Conservation (phyloP, 345 rosid species). For the Fremontodendron californicum region DNA sequence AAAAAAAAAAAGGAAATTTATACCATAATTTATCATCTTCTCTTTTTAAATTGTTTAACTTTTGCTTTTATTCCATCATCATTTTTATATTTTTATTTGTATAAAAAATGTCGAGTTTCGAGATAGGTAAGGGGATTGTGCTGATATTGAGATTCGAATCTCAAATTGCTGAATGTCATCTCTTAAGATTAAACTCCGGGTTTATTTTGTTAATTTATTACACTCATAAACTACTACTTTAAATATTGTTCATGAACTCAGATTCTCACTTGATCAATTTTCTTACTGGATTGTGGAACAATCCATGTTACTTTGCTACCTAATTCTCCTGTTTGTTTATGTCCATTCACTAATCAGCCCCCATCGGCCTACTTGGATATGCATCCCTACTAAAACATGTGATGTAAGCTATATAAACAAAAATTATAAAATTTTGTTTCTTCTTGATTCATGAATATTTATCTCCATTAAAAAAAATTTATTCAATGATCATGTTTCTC, state of each 20-base stretch:
- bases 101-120: too few relatives aligned
- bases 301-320: conserved; percentile 18
- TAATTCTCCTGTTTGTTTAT: conserved; percentile 18
- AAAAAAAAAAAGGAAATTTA: too few relatives aligned
- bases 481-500: too few relatives aligned
- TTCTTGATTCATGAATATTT: neutral
- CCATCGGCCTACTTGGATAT: neutral
- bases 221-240: neutral
- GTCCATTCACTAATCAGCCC: conserved; percentile 3
- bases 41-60: neutral
- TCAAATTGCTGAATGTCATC: too few relatives aligned
- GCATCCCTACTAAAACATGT: neutral
- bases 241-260: conserved; percentile 4
- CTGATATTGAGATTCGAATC: too few relatives aligned
- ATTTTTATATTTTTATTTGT: neutral
- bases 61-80: neutral
- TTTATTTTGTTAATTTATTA: neutral
- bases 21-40: conserved; percentile 8
- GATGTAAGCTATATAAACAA: neutral
- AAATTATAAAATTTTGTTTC: neutral
- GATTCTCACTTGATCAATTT: conserved; percentile 17
- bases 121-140: too few relatives aligned
- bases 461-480: too few relatives aligned
- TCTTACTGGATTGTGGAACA: conserved; percentile 11
- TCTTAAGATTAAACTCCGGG: too few relatives aligned